Base-by-base conservation (phyloP, 495 filamentous ascomycete species). In the Penicillium longicatenatum region DNA sequence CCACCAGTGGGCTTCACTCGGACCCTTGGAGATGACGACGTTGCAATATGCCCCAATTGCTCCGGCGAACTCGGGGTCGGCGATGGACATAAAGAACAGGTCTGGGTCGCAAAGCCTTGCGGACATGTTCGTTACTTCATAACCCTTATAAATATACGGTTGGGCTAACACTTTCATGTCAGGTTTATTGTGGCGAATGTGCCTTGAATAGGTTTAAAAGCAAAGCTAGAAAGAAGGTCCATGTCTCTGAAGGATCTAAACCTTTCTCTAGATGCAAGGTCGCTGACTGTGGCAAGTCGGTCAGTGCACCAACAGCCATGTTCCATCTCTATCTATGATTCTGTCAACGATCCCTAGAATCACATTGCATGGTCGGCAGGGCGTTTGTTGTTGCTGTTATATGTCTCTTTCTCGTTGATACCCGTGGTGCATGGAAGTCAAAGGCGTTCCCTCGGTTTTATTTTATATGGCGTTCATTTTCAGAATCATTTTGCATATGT, bases 121-220 rank as follows among this genome's bases (percentile, higher is more conserved):
- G 90, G 89, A 53, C 89, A 93, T 79, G 89, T 92, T 77, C 58
- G 88, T 78, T 58, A 50, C 19, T 30, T 20, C 21, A n/a, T 2
- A 57, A n/a, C 24, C n/a, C 16, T 29, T 29, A 24, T 41, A 8
- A 5, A 29, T 43, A n/a, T 29, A 14, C 4, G 14, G 12, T 52
- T 41, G 1, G 20, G 12, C 30, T 35, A 31, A 47, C 31, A 46
- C 52, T 35, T 22, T 44, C 4, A 6, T 26, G 4, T 21, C 57
- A 90, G 87, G 87, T 88, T 5, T 91, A 90, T 63, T 91, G 88
- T 66, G 88, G 88, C 42, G 79, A 82, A 55, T 91, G 88, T 61
- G 78, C 80, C 16, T 77, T 76, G 35, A 75, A 84, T 44, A 79
- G 87, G 6, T 72, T 69, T 6, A 31, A 70, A 7, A 63, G 72